These are phyloP conservation scores for Podospora pseudoanserina DNA, from an alignment of 495 filamentous ascomycete species.

Conservation along the genomic window DNA sequence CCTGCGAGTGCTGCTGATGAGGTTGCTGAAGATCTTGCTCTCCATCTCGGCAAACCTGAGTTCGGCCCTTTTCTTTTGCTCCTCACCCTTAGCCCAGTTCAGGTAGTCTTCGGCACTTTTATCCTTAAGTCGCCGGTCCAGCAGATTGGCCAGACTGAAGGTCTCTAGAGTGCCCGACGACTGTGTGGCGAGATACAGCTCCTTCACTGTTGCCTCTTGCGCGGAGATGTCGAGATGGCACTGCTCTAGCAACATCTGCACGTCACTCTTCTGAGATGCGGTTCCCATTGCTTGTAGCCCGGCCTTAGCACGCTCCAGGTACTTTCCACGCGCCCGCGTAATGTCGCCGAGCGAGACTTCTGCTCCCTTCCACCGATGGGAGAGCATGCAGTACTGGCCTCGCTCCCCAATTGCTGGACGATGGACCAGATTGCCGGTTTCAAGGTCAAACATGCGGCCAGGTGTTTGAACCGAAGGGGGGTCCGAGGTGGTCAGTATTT, in stretches of 20 bases:
- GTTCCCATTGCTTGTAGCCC: not conserved
- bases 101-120: conserved; percentile 9
- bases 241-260: conserved; percentile 22
- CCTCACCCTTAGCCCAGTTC: conserved; percentile 12
- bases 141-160: conserved; percentile 10
- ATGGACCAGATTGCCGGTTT: conserved; percentile 40
- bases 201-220: conserved; percentile 24
- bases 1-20: conserved; percentile 8
- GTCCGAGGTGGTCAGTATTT: conserved; percentile 22
- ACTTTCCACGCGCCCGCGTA: conserved; percentile 16
- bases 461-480: conserved; percentile 25
- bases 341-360: conserved; percentile 42
- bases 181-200: not conserved
- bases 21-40: conserved; percentile 13
- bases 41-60: conserved; percentile 24
- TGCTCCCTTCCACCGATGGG: conserved; percentile 46
- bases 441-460: conserved; percentile 45
- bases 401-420: conserved; percentile 27
- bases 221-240: conserved; percentile 26
- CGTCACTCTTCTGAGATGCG: conserved; percentile 9
- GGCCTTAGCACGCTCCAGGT: conserved; percentile 13
- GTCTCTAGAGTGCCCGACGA: not conserved
- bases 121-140: conserved; percentile 11
- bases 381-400: conserved; percentile 46
- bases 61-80: conserved; percentile 9